A percentile compares a stretch with the other conserved stretches of the same genome.
Conservation (phyloP, 1,284 basidiomycete species). For the Ustilago nuda region DNA sequence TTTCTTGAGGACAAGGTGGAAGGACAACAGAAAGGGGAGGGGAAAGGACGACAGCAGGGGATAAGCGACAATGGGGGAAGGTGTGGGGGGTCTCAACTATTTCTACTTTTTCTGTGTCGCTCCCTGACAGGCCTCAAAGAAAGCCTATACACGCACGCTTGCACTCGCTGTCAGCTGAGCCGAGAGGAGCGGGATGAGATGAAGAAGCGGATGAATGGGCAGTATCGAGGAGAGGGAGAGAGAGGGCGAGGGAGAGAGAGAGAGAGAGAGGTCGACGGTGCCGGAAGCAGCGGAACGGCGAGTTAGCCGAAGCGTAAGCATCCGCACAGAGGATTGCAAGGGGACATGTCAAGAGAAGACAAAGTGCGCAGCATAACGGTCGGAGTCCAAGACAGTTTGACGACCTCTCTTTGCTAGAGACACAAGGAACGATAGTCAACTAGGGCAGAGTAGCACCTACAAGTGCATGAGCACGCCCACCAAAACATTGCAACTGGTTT, state of each 20-base stretch:
- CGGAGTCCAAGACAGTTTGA: too few species aligned
- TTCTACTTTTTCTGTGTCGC: slow-evolving; percentile 17
- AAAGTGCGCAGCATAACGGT: too few species aligned
- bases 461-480: neutral
- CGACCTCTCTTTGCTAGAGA: too few species aligned
- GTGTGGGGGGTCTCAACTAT: slow-evolving; percentile 1
- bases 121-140: slow-evolving; percentile 2
- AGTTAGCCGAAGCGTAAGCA: too few species aligned
- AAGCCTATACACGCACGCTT: neutral
- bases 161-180: neutral
- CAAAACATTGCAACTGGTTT: neutral
- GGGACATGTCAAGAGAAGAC: too few species aligned
- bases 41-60: neutral
- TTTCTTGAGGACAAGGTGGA: slow-evolving; percentile 11
- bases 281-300: too few species aligned
- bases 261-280: neutral
- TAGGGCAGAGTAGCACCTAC: neutral
- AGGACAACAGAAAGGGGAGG: neutral
- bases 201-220: neutral
- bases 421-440: too few species aligned
- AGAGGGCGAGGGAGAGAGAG: too few species aligned
- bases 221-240: neutral
- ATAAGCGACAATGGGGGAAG: neutral
- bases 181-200: neutral
- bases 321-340: too few species aligned